Conservation (phyloP, 768 basidiomycete species). For the Sarcomyxa edulis region DNA sequence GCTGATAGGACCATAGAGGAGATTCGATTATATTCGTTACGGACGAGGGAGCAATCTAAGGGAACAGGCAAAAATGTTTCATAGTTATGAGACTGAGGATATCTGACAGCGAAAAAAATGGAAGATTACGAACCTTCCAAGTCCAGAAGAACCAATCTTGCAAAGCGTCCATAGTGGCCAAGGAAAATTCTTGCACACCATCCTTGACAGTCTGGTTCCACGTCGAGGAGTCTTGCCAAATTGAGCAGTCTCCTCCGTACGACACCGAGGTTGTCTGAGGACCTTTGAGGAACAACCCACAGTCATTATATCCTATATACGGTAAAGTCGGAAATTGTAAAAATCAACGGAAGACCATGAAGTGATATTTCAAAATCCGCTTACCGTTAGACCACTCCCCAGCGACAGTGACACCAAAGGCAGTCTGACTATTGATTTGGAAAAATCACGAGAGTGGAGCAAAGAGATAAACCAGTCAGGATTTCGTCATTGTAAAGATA, state of each 20-base stretch:
- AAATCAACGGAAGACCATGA: background rate
- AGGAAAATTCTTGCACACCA: slow-evolving; percentile 63
- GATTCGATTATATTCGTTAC: slow-evolving; percentile 65
- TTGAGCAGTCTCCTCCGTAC: slow-evolving; percentile 53
- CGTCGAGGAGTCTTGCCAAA: slow-evolving; percentile 69
- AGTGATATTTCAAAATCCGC: too few species aligned
- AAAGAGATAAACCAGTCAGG: background rate
- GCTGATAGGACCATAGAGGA: slow-evolving; percentile 91
- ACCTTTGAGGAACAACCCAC: slow-evolving; percentile 73
- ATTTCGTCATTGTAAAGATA: background rate
- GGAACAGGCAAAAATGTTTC: background rate
- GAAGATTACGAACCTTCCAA: slow-evolving; percentile 71
- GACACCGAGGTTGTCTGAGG: slow-evolving; percentile 43
- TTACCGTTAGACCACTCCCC: slow-evolving; percentile 83
- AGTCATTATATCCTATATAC: slow-evolving; percentile 67
- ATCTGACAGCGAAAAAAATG: background rate
- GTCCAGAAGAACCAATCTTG: slow-evolving; percentile 99
- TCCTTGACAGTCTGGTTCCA: slow-evolving; percentile 61
- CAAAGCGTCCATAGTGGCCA: slow-evolving; percentile 89
- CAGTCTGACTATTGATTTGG: slow-evolving; percentile 27
- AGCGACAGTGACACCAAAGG: slow-evolving; percentile 76
- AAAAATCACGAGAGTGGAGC: too few species aligned
- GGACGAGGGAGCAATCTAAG: slow-evolving; percentile 68
- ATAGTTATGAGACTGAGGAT: too few species aligned
- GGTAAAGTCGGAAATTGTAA: background rate